Evolutionary conservation across 768 basidiomycete species (phyloP).

Genomic region (Gloeopeniophorella convolvens): DNA sequence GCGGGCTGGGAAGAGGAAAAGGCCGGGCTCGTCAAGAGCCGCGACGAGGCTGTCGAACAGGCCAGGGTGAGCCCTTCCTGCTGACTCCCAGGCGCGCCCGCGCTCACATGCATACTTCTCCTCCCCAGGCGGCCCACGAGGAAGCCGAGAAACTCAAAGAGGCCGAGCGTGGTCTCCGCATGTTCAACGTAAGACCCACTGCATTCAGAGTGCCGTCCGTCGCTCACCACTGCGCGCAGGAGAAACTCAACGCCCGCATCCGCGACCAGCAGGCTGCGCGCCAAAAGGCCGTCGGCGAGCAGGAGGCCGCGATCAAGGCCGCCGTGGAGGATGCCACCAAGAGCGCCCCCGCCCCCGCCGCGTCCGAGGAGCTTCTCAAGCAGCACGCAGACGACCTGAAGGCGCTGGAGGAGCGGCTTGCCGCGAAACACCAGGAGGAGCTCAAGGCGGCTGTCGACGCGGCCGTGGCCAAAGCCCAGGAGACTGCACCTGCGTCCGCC

Average conservation of each 20-base stretch:
- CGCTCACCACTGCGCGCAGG: too few relatives aligned
- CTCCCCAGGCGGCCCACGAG: conserved; percentile 20
- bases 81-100: background rate
- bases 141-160: conserved; percentile 24
- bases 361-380: conserved; percentile 37
- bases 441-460: conserved; percentile 41
- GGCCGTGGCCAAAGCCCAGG: conserved; percentile 31
- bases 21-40: conserved; percentile 46
- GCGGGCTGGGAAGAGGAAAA: conserved; percentile 55
- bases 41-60: conserved; percentile 53
- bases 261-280: conserved; percentile 46
- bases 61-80: conserved; percentile 42
- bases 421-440: conserved; percentile 46
- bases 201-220: too few relatives aligned
- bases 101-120: too few relatives aligned
- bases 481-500: conserved; percentile 18
- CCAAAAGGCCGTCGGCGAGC: conserved; percentile 43
- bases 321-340: conserved; percentile 51
- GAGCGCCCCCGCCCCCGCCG: conserved; percentile 22
- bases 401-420: conserved; percentile 46
- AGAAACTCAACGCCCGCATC: conserved; percentile 40
- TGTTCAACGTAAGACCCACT: too few relatives aligned
- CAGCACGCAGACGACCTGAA: conserved; percentile 57
- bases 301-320: conserved; percentile 45
- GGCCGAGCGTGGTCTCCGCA: conserved; percentile 22